Base-by-base conservation (phyloP, 768 basidiomycete species). In the Epithele typhae region DNA sequence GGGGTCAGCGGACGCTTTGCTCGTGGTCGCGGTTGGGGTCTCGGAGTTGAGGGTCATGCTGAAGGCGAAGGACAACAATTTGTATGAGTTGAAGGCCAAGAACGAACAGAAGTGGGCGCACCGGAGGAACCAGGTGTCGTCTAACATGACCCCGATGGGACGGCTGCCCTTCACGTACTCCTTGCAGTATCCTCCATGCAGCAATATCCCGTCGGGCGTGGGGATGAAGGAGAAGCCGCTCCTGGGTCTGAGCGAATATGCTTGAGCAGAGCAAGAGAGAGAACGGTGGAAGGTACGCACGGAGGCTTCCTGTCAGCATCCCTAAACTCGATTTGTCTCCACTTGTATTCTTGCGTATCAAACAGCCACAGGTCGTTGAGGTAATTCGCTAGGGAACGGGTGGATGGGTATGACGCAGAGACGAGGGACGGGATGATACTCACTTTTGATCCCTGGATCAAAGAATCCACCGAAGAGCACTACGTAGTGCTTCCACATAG, bases 151-250 rank as follows among this genome's bases (percentile, higher is more conserved):
- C 1, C 92, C 92, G 11, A 90, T 68, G 0, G 87, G 83, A 1
- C 87, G 80, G 59, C 91, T 90, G 2, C 91, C 90, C 59, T 93
- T 92, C 18, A 66, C 59, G 56, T 93, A 94, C 65, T 91, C 87
- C 62, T 96, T 94, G 60, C 85, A 90, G 61, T 95, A 95, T 0
- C 93, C 93, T 10, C 90, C 92, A 55, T 92, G 82, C 4, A 96
- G 60, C 7, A 94, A 57, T 6, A 93, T 77, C 0, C 93, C 92
- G 14, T 94, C 92, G 0, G 80, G 54, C 1, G 76, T 78, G 1
- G 92, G 70, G 1, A 96, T 67, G 62, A 95, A 91, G 0, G 89
- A 92, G 63, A 93, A 93, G 0, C 90, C 92, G 43, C 83, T 85
- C 22, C 85, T 76, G 21, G 87, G 78, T 17, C 87, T 88, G 45